Conservation (phyloP, 345 rosid genomes). For the Boechera retrofracta region DNA sequence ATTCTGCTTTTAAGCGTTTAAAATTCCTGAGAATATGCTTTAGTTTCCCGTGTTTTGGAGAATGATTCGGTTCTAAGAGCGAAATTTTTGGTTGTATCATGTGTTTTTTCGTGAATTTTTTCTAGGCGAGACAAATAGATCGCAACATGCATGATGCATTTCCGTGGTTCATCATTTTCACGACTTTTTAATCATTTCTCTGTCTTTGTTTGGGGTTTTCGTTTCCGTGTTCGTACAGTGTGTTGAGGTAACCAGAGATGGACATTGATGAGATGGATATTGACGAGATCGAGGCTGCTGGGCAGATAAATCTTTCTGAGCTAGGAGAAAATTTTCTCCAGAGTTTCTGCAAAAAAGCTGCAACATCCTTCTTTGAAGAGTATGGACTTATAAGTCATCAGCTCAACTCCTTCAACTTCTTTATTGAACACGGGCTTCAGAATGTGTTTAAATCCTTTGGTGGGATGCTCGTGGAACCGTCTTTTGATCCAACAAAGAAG, state of each 20-base stretch:
- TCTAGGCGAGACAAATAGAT: not conserved
- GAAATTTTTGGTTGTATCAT: not conserved
- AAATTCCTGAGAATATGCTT: constrained; percentile 16
- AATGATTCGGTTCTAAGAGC: not conserved
- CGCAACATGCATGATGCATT: constrained; percentile 19
- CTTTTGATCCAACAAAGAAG: constrained; percentile 71
- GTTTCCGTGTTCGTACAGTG: constrained; percentile 18
- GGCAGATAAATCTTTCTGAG: constrained; percentile 40
- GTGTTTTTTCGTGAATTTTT: not conserved
- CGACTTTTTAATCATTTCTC: not conserved
- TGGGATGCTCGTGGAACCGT: constrained; percentile 67
- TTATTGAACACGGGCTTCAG: constrained; percentile 68
- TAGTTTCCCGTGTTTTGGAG: not conserved
- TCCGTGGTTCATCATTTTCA: not conserved
- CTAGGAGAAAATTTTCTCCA: constrained; percentile 57
- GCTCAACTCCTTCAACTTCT: constrained; percentile 77
- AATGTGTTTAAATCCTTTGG: constrained; percentile 67
- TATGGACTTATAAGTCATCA: constrained; percentile 87
- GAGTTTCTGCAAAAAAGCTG: constrained; percentile 66
- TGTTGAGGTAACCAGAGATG: constrained; percentile 11
- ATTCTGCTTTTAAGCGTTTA: constrained; percentile 23
- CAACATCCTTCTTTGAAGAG: constrained; percentile 64
- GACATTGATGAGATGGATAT: constrained; percentile 37
- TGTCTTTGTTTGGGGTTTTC: not conserved
- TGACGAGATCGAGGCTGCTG: constrained; percentile 47